Percentiles rank a stretch among this genome's conserved stretches.
These are phyloP conservation scores for Tephrocybe sp. DNA, from an alignment of 768 basidiomycete species.

Conservation along the genomic window DNA sequence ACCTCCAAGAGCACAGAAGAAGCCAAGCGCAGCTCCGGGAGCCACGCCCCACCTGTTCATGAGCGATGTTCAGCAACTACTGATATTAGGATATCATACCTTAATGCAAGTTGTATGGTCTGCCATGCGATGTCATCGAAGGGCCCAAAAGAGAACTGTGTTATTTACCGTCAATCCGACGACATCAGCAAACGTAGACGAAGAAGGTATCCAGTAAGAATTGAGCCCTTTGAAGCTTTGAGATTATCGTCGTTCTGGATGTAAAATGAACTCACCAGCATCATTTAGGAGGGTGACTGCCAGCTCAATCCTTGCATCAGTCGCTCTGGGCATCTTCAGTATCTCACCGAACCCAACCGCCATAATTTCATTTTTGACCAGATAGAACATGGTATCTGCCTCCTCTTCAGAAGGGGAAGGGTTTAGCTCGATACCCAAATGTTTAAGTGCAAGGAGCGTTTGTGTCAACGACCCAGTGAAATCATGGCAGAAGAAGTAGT, in stretches of 20 bases:
- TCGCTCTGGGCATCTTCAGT: conserved; percentile 58
- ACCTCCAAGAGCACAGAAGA: conserved; percentile 74
- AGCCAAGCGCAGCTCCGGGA: conserved; percentile 66
- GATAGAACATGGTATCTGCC: conserved; percentile 66
- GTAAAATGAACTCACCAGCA: conserved; percentile 44
- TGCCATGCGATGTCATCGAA: conserved; percentile 22
- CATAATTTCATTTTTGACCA: conserved; percentile 69
- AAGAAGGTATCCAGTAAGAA: conserved; percentile 67
- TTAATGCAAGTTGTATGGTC: conserved; percentile 65
- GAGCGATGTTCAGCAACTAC: not conserved
- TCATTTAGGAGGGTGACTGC: conserved; percentile 69
- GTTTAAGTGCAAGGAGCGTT: conserved; percentile 57
- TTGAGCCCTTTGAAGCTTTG: conserved; percentile 46
- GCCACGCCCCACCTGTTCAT: conserved; percentile 60
- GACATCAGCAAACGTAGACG: conserved; percentile 56
- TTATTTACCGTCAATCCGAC: conserved; percentile 64
- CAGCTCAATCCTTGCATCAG: conserved; percentile 58
- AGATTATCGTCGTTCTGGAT: not conserved
- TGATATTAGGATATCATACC: conserved; percentile 36
- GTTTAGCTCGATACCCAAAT: conserved; percentile 63
- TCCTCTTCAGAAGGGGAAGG: conserved; percentile 50
- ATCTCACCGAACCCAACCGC: conserved; percentile 72
- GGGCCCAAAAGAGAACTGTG: not conserved
- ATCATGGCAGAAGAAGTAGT: conserved; percentile 61
- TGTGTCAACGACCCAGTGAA: conserved; percentile 57